A percentile compares a stretch with the other conserved stretches of the same genome.
These are phyloP conservation scores for Cladophialophora yegresii DNA, from an alignment of 2,329 filamentous ascomycete genomes.

Conservation along the genomic window DNA sequence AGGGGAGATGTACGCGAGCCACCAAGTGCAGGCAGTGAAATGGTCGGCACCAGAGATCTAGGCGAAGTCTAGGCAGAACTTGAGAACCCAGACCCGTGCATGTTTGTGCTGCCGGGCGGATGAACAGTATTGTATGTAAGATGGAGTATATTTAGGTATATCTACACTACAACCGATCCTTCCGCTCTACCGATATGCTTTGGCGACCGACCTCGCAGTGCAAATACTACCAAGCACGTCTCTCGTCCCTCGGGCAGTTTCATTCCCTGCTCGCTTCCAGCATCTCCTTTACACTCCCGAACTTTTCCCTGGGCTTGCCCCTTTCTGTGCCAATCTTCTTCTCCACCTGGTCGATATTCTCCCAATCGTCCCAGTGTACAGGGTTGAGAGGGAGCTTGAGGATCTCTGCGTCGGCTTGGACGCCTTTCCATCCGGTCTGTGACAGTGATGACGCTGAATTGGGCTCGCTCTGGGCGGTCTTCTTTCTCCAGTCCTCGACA, in stretches of 20 bases:
- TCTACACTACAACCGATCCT: background rate
- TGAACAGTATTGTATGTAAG: too few relatives aligned
- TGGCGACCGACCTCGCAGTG: background rate
- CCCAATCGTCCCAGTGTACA: conserved; percentile 84
- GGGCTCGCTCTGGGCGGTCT: conserved; percentile 23
- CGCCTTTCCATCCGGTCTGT: conserved; percentile 72
- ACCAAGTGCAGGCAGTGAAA: too few relatives aligned
- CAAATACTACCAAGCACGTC: background rate
- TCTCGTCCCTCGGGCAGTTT: background rate
- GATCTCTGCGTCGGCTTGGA: conserved; percentile 62
- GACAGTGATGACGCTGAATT: background rate
- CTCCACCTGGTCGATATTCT: conserved; percentile 79
- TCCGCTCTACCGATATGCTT: background rate
- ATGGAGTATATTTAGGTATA: background rate
- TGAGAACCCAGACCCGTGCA: too few relatives aligned
- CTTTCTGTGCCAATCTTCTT: conserved; percentile 62
- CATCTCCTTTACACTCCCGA: conserved; percentile 61
- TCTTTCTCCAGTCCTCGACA: conserved; percentile 67
- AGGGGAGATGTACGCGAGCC: too few relatives aligned
- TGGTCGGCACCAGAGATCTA: too few relatives aligned
- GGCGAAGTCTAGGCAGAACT: too few relatives aligned
- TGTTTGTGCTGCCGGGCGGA: too few relatives aligned
- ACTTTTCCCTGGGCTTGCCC: conserved; percentile 78
- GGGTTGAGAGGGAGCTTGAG: conserved; percentile 56
- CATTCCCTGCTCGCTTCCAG: conserved; percentile 39